These are phyloP conservation scores for Panaeolus papilionaceus DNA, from an alignment of 768 basidiomycete genomes.

Conservation along the genomic window DNA sequence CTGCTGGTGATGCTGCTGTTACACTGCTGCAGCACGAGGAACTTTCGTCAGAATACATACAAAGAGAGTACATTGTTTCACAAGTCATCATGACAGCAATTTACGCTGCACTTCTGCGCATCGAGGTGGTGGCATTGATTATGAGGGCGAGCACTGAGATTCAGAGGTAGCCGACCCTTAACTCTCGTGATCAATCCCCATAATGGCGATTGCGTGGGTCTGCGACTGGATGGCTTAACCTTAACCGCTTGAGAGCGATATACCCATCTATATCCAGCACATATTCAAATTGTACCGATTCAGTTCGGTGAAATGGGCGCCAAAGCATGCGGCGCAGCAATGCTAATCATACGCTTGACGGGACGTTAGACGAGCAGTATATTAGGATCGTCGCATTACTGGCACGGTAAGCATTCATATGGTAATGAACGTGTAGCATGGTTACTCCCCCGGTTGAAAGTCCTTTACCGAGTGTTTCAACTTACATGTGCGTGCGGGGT, in stretches of 20 bases:
- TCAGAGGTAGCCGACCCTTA: not conserved
- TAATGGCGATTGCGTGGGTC: too few relatives aligned
- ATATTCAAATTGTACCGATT: too few relatives aligned
- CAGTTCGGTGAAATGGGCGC: not conserved
- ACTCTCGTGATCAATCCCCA: too few relatives aligned
- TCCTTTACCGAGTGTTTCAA: not conserved
- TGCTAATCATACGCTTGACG: not conserved
- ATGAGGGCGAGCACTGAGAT: not conserved
- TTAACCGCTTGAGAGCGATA: not conserved
- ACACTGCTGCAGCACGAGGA: too few relatives aligned
- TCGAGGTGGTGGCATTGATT: not conserved
- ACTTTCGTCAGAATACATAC: too few relatives aligned
- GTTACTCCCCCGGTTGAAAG: not conserved
- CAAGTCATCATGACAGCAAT: too few relatives aligned
- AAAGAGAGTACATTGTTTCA: too few relatives aligned
- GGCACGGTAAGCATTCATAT: not conserved
- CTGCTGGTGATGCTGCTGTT: not conserved
- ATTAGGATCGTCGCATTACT: not conserved
- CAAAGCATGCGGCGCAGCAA: not conserved
- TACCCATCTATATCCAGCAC: too few relatives aligned
- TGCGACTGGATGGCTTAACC: too few relatives aligned
- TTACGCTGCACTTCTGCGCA: too few relatives aligned
- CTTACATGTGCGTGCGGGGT: not conserved
- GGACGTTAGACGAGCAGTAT: not conserved
- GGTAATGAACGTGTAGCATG: not conserved